Base-by-base conservation (phyloP, 768 basidiomycete genomes). In the Baorangia bicolor region DNA sequence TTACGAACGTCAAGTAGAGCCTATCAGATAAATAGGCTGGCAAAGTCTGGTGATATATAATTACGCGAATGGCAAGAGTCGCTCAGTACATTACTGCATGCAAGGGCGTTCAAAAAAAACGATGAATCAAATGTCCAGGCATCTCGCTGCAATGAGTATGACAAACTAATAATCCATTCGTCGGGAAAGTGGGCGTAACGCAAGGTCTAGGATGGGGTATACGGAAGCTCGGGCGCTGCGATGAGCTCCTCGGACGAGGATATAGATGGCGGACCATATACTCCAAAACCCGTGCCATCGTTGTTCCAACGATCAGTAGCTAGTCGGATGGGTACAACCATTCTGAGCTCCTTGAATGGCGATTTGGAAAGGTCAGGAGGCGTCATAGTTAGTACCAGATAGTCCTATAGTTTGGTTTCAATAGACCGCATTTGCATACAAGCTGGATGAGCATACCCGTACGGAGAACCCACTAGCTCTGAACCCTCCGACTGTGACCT, bases 401-500 rank as follows among this genome's bases (percentile, higher is more conserved):
- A 87, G 61, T 90, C 88, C 88, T 90, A 53, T n/a, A 30, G 14
- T n/a, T 33, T 8, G 4, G 18, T 23, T 25, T 37, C 20, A 54
- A 34, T 51, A 40, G 30, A 61, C 28, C 5, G 30, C 35, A 12
- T 60, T 34, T 20, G 46, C 38, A 35, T 9, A 31, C n/a, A 45
- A 49, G 48, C 11, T 47, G 5, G 18, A 51, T 39, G 20, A 20
- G 45, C 75, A 37, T 66, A 87, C 88, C 76, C 82, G 82, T 40
- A 89, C 81, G 10, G 74, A 77, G 31, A 91, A 74, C 10, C 86
- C 88, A 21, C 81, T 80, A 4, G 85, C 84, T 63, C 69, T 82
- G 69, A 91, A 90, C 0, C 84, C 86, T n/a, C 79, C 73, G 13
- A 85, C 73, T 49, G 76, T 81, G 49, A 85, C 70, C 9, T 72